Evolutionary conservation across 106 monocot species (phyloP), one percentile per base, ranked within the genome.

Genomic region (Posidonia australis): DNA sequence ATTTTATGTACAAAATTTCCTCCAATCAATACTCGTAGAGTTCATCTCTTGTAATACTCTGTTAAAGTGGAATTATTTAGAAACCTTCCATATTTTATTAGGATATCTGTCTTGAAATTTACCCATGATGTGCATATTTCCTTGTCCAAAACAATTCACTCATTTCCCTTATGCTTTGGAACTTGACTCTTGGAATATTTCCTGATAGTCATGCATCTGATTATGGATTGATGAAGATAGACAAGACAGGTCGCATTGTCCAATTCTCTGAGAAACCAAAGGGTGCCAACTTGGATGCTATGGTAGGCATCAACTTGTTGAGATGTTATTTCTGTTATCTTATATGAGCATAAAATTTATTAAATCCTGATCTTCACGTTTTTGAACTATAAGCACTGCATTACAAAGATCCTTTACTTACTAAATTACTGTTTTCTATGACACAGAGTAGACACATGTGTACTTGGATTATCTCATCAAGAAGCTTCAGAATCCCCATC

Each of bases 201-300:
- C 10, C n/a, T 26, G 19, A 13, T 25, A 96, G 94, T 64, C 90
- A 84, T 9, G 94, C 94, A 67, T 96, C 94, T 52, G 86, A 90
- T 54, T 87, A 74, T 64, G 94, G 94, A 69, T 73, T 96, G 62
- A 74, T 96, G 75, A 90, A 84, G 82, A 78, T 96, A 32, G 84
- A 86, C 67, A 80, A 78, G 46, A 54, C 65, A 4, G 94, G 94
- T 14, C 81, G 80, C 13, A 73, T 96, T 13, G 28, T 80, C 49
- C 80, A 87, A 46, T 96, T 96, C 65, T 80, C 74, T 41, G 94
- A 96, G 78, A 96, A 96, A 75, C 94, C 94, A 19, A 76, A 75
- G 66, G 94, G 87, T 20, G 60, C 64, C 25, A 72, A 84, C 20
- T 75, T 90, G 72, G 84, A 86, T 21, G 73, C 79, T 10, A 96